Base-by-base conservation (phyloP, 2,329 filamentous ascomycete species). In the Endothia cerciana region DNA sequence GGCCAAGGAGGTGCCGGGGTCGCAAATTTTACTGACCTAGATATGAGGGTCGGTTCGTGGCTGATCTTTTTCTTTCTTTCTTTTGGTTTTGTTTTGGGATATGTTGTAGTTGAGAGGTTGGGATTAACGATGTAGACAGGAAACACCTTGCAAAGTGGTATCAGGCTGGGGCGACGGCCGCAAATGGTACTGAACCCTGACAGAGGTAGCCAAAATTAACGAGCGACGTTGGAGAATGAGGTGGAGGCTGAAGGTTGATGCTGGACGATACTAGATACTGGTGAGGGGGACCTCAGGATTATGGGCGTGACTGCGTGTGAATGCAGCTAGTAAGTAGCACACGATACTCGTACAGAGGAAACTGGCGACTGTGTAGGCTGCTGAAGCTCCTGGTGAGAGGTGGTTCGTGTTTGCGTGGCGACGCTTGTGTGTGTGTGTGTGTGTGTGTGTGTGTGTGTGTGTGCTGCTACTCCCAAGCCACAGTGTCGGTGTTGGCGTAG, bases 21-120 rank as follows among this genome's bases (percentile, higher is more conserved):
- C 57, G 65, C 30, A 33, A 49, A 25, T 10, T 56, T 45, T 66
- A 59, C 65, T 66, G 61, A 66, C 65, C 65, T 66, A 33, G 40
- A 59, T n/a, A n/a, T n/a, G n/a, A n/a, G n/a, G 59, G 56, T 47
- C 17, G 40, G 38, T 49, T 47, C 55, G 59, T 57, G 59, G 64
- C 60, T 63, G 38, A 53, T 59, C 53, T 45, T 55, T 33, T 41
- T 30, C 13, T 47, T 25, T 49, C 25, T 51, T 8, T 28, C 15
- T 49, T n/a, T 28, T 15, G 15, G 8, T 6, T 49, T 4, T 13
- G 10, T 65, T 57, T 59, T 63, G 38, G 55, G 45, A 60, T 51
- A 61, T 49, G 33, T 36, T 63, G 30, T 8, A n/a, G 19, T 36
- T 33, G 25, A 22, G 25, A 22, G 2, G 53, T 38, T 36, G 30